Conservation (phyloP, 768 basidiomycete genomes). For the Suillus paluster region DNA sequence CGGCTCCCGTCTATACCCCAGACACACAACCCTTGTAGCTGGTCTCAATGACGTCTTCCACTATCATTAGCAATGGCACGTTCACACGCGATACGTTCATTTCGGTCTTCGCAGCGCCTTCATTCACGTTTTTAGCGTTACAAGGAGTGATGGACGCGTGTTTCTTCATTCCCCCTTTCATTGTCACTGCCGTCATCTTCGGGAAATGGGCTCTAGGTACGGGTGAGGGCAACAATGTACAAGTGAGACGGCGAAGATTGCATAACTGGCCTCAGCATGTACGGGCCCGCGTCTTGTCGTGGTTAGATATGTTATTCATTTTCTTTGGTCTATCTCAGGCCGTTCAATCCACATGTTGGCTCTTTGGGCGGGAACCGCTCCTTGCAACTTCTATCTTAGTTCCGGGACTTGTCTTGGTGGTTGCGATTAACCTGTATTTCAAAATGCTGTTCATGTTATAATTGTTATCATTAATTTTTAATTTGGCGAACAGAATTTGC, state of each 20-base stretch:
- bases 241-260: neutral
- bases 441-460: no score
- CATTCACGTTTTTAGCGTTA: neutral
- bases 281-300: neutral
- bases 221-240: neutral
- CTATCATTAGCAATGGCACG: neutral
- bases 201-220: constrained; percentile 2
- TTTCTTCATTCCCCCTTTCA: neutral
- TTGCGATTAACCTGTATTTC: no score
- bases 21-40: neutral
- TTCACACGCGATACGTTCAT: neutral
- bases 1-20: neutral
- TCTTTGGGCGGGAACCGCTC: neutral
- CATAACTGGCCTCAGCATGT: neutral
- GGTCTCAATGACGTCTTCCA: neutral
- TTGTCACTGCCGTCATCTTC: neutral
- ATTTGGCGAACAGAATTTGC: no score
- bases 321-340: neutral
- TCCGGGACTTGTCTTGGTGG: no score
- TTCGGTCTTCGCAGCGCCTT: constrained; percentile 5
- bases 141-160: constrained; percentile 5
- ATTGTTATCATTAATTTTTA: no score
- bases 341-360: neutral
- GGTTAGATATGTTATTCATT: neutral
- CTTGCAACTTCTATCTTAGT: neutral